Evolutionary conservation across 2,329 filamentous ascomycete genomes (phyloP), one percentile per base, ranked within the genome.

Genomic region (Aspergillus caelatus): DNA sequence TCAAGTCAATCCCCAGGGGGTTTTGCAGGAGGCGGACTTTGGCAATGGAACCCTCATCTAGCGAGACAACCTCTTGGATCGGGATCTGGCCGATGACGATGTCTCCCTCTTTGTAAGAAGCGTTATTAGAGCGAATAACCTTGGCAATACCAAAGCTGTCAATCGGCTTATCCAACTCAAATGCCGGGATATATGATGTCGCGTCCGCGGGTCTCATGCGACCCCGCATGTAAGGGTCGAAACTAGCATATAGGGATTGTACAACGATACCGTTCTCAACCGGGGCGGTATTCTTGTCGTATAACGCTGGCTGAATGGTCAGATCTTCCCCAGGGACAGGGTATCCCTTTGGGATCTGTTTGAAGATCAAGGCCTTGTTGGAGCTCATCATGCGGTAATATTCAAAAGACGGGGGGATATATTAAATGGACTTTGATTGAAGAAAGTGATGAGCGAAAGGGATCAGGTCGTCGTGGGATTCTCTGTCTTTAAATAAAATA

Each of bases 201-300:
- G 80, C 72, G 41, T 82, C 76, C 7, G 90, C 74, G 53, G 83
- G 78, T 54, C 92, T 89, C 91, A 96, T 94, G 70, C 87, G 86
- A 65, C 90, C 91, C 62, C 93, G 90, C 82, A 91, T 88, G 82
- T 96, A 96, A 2, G 93, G 93, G 78, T 96, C 93, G 80, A 90
- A 90, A 45, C 91, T 94, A 67, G 88, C 83, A 77, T 91, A 92
- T 72, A 90, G 85, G 70, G 90, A 86, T 80, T 92, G 86, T 67
- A 90, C 79, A 36, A 87, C 86, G 54, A 96, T 76, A 43, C 92
- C 89, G 67, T 91, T 89, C 53, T 85, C 76, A 28, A 87, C 84
- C 28, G 88, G 84, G 7, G 85, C 68, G 30, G 75, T 70, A 56
- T 71, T 71, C 68, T 89, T 79, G 74, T 95, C 91, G 67, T 94